Conservation (phyloP, 2,329 filamentous ascomycete species). For the Sporothrix variecibatus region DNA sequence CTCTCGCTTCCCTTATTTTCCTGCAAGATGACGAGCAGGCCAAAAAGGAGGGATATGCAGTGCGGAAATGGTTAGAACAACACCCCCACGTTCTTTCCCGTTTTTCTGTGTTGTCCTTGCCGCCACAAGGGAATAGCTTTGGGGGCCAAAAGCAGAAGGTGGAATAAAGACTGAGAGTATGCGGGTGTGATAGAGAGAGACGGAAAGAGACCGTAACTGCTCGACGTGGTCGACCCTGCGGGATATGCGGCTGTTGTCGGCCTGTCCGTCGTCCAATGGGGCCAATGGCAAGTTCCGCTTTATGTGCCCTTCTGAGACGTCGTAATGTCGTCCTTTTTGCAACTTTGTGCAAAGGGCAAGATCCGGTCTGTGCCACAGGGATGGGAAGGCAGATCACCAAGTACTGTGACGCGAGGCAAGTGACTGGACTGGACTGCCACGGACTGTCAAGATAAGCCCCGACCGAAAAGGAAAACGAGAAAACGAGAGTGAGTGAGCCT, state of each 20-base stretch:
- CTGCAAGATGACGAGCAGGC: background rate
- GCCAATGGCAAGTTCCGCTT: background rate
- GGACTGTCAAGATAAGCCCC: background rate
- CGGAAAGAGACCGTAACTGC: background rate
- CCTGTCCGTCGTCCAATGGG: background rate
- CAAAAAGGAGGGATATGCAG: background rate
- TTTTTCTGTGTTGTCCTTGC: background rate
- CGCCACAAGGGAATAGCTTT: background rate
- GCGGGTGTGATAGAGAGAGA: background rate
- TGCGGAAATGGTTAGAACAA: background rate
- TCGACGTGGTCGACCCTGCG: background rate
- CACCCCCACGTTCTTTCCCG: background rate
- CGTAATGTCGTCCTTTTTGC: background rate
- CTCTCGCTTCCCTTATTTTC: background rate
- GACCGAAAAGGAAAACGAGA: background rate
- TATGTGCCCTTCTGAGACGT: background rate
- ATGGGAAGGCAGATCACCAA: background rate
- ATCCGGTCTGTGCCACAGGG: conserved; percentile 1
- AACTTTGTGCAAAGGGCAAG: background rate
- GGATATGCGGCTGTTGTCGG: conserved; percentile 6
- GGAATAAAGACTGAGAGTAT: background rate
- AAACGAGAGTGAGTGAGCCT: background rate
- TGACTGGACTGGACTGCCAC: background rate
- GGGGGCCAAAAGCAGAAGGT: background rate
- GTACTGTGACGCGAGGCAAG: background rate